phyloP scores from a whole-genome alignment of 371 early-diverging fungal species.

The Syncephalastrum sp. region DNA sequence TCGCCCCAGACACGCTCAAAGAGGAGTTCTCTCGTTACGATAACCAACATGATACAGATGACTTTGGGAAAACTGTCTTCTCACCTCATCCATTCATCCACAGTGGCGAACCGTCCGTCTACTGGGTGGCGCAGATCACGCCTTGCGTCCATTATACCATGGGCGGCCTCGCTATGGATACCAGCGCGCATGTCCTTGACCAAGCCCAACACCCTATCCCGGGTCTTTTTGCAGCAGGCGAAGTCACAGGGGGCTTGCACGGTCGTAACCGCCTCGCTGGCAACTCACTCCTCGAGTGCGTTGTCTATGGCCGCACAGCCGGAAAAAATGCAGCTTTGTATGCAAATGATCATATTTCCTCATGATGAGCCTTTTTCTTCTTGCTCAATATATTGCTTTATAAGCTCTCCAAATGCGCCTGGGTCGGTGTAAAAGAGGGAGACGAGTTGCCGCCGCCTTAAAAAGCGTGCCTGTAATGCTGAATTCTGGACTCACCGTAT shows the following conservation, averaged over 20 bases:
- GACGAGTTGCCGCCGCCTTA: conserved; percentile 10
- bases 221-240: conserved; percentile 77
- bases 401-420: conserved; percentile 12
- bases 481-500: neutral
- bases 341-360: conserved; percentile 6
- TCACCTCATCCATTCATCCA: too few species aligned
- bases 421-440: conserved; percentile 25
- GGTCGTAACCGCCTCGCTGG: conserved; percentile 85
- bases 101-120: conserved; percentile 40
- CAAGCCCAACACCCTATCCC: conserved; percentile 11
- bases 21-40: conserved; percentile 65
- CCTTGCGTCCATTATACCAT: conserved; percentile 87
- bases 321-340: conserved; percentile 53
- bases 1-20: conserved; percentile 38
- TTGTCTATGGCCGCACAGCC: conserved; percentile 82
- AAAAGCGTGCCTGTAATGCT: neutral
- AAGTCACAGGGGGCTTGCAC: conserved; percentile 80
- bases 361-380: neutral
- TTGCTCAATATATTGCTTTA: conserved; percentile 4
- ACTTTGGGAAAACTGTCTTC: conserved; percentile 71
- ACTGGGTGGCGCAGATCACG: conserved; percentile 71
- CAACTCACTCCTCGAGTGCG: conserved; percentile 82
- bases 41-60: conserved; percentile 17
- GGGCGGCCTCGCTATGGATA: conserved; percentile 78
- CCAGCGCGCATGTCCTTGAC: conserved; percentile 41